Percentiles rank a stretch among this genome's conserved stretches.
These are phyloP conservation scores for Arabidopsis arenosa DNA, from an alignment of 345 rosid genomes.

Conservation along the genomic window DNA sequence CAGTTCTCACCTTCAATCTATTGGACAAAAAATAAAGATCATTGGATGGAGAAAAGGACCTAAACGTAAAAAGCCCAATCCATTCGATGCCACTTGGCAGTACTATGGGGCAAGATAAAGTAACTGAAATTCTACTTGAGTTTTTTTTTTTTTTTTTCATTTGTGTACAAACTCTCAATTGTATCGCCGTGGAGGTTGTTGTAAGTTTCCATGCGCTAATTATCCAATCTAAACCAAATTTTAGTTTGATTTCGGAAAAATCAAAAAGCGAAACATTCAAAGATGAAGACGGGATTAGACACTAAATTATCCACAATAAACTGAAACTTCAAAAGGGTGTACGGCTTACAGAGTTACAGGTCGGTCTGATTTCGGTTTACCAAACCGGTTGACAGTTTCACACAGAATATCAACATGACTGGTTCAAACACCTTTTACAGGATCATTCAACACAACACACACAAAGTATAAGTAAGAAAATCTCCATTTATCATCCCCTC, in stretches of 20 bases:
- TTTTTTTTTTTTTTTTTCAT: not conserved
- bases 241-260: not conserved
- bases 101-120: not conserved
- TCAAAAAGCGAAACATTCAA: not conserved
- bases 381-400: conserved; percentile 8
- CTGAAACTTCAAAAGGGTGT: not conserved
- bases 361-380: conserved; percentile 20
- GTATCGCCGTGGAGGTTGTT: not conserved
- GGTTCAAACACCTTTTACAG: conserved; percentile 3
- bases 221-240: not conserved
- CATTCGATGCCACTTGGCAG: conserved; percentile 32
- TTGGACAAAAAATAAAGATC: not conserved
- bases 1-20: conserved; percentile 14
- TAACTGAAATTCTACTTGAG: not conserved
- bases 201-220: not conserved
- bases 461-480: conserved; percentile 9
- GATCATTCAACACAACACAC: conserved; percentile 1
- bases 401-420: conserved; percentile 2
- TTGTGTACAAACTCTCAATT: not conserved
- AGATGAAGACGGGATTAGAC: not conserved
- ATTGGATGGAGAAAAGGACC: conserved; percentile 15
- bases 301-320: not conserved
- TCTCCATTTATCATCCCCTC: conserved; percentile 56
- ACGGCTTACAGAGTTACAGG: conserved; percentile 24
- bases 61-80: conserved; percentile 23